Evolutionary conservation across 768 basidiomycete species (phyloP), one percentile per base, ranked within the genome.

Genomic region (Collybiopsis confluens): DNA sequence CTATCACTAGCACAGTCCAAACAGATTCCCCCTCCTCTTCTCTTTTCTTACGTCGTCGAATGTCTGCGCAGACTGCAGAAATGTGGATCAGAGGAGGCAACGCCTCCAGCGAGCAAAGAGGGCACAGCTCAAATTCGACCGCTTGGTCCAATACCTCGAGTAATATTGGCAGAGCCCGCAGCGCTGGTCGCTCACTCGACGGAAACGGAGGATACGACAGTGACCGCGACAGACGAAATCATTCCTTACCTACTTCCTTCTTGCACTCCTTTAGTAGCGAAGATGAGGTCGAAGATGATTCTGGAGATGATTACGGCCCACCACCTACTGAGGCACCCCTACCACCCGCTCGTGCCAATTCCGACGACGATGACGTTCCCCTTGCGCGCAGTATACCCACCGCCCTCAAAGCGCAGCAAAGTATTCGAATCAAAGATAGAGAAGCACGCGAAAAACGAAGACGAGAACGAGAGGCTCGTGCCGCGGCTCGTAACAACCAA

Each of bases 301-400:
- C 28, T n/a, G 56, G 60, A 16, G 63, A 74, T 28, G 73, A 73
- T 51, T 70, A 73, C 41, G 70, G 62, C 52, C 49, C 55, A 46
- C 68, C 68, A 0, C 64, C 62, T 20, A 61, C 52, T 16, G 23
- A 56, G 9, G 57, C 59, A 5, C 49, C 49, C 4, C 1, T 23
- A 30, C 35, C n/a, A n/a, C 43, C 43, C 36, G 18, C 33, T 36
- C 52, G 52, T 1, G 61, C 68, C 4, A 60, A 59, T 27, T 45
- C 61, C 16, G 58, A 61, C 11, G 65, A 90, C 51, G 92, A 96
- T 64, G 87, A 96, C 60, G 73, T 92, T 1, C 93, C 93, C 1
- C 76, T 96, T 15, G 93, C 92, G 2, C 83, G 81, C 58, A 77
- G 85, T 27, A 90, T 92, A 52, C 93, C 92, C 3, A 86, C 84